Evolutionary conservation across 1,284 basidiomycete species (phyloP).

Genomic region (Vanrija sp.): DNA sequence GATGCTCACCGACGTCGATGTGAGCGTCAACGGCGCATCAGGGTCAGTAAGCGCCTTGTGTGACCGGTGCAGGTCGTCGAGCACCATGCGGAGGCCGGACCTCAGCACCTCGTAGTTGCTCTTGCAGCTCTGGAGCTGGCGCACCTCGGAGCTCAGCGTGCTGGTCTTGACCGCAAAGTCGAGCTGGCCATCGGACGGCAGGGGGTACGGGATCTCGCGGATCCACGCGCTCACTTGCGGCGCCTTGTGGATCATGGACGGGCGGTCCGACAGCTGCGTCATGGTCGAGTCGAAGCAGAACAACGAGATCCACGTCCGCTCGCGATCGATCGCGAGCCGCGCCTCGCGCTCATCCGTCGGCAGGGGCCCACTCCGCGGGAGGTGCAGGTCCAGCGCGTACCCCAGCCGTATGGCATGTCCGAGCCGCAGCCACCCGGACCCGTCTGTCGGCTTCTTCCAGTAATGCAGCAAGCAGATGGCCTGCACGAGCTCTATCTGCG

Average conservation of each 20-base stretch:
- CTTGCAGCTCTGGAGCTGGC: constrained; percentile 17
- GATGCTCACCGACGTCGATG: constrained; percentile 20
- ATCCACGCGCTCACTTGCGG: constrained; percentile 16
- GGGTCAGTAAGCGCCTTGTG: constrained; percentile 8
- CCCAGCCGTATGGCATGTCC: constrained; percentile 32
- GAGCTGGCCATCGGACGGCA: constrained; percentile 21
- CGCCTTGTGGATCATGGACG: constrained; percentile 19
- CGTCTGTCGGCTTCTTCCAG: constrained; percentile 21
- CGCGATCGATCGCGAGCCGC: constrained; percentile 20
- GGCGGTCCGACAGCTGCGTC: constrained; percentile 20
- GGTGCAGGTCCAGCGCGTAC: constrained; percentile 27
- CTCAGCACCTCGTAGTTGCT: constrained; percentile 18
- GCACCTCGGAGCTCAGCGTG: constrained; percentile 12
- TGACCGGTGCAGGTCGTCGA: constrained; percentile 19
- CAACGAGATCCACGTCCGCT: constrained; percentile 25
- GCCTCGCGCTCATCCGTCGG: constrained; percentile 23
- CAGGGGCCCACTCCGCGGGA: constrained; percentile 15
- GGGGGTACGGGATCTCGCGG: constrained; percentile 12
- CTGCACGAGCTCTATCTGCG: constrained; percentile 19
- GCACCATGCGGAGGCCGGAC: constrained; percentile 15
- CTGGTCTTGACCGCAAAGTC: constrained; percentile 24
- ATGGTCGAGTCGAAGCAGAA: constrained; percentile 22
- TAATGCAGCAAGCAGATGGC: constrained; percentile 23
- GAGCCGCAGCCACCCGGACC: constrained; percentile 21
- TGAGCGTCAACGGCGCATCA: constrained; percentile 9